Percentiles rank a stretch among this genome's conserved stretches.
Evolutionary conservation across 495 filamentous ascomycete genomes (phyloP).

Genomic region (Parathielavia hyrcaniae): DNA sequence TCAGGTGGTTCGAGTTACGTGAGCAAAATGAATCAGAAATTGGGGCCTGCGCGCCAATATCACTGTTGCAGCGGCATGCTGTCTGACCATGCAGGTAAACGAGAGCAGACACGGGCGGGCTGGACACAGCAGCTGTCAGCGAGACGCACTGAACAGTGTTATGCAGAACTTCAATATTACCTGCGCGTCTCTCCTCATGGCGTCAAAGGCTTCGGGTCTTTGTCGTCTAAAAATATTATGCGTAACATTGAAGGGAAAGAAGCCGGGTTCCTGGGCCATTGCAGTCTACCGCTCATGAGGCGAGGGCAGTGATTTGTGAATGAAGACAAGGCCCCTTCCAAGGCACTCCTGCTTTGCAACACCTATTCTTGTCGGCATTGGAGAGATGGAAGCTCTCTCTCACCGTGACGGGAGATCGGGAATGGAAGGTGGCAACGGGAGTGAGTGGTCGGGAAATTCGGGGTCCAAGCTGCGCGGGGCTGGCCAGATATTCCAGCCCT

Average conservation of each 20-base stretch:
- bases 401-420: background rate
- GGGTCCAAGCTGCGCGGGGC: constrained; percentile 1
- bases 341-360: too few relatives aligned
- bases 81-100: background rate
- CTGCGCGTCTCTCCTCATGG: background rate
- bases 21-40: constrained; percentile 1
- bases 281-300: too few relatives aligned
- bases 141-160: background rate
- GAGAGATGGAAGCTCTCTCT: background rate
- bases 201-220: background rate
- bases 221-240: constrained; percentile 4
- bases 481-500: background rate
- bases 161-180: constrained; percentile 12
- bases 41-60: constrained; percentile 6
- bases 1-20: background rate
- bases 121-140: background rate
- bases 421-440: background rate
- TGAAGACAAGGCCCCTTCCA: too few relatives aligned
- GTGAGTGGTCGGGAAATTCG: background rate
- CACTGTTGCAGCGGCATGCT: constrained; percentile 3
- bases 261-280: background rate
- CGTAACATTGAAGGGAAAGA: background rate
- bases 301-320: too few relatives aligned
- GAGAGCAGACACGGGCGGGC: background rate
- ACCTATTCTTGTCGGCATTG: too few relatives aligned